phyloP scores from a whole-genome alignment of 306 rosid genomes.

The Cicer chorassanicum region DNA sequence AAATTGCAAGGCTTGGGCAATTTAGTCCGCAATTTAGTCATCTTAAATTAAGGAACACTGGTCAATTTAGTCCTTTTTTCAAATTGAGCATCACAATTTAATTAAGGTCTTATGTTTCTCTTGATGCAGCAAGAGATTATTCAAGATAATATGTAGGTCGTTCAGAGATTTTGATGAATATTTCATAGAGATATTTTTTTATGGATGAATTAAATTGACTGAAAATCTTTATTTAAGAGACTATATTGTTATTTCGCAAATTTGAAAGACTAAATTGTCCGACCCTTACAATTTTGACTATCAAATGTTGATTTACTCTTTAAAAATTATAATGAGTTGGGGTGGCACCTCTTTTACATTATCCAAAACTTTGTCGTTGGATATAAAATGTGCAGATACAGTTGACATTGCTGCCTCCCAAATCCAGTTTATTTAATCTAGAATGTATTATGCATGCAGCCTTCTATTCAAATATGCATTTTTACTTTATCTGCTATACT shows the following conservation, averaged over 20 bases:
- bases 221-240: neutral
- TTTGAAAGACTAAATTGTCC: too few relatives aligned
- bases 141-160: neutral
- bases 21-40: neutral
- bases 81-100: neutral
- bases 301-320: neutral
- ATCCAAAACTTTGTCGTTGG: conserved; percentile 16
- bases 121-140: neutral
- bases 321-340: conserved; percentile 23
- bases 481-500: conserved; percentile 38
- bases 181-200: neutral
- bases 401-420: conserved; percentile 28
- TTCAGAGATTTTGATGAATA: neutral
- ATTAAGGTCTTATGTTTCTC: too few relatives aligned
- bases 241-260: neutral
- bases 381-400: conserved; percentile 35
- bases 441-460: conserved; percentile 40
- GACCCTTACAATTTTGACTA: neutral
- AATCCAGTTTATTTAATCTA: conserved; percentile 36
- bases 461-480: conserved; percentile 16
- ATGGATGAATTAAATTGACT: neutral
- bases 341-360: conserved; percentile 28
- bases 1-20: neutral
- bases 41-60: neutral
- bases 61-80: neutral